These are phyloP conservation scores for Trypanosoma mega DNA, from an alignment of 208 protist genomes.

Conservation along the genomic window DNA sequence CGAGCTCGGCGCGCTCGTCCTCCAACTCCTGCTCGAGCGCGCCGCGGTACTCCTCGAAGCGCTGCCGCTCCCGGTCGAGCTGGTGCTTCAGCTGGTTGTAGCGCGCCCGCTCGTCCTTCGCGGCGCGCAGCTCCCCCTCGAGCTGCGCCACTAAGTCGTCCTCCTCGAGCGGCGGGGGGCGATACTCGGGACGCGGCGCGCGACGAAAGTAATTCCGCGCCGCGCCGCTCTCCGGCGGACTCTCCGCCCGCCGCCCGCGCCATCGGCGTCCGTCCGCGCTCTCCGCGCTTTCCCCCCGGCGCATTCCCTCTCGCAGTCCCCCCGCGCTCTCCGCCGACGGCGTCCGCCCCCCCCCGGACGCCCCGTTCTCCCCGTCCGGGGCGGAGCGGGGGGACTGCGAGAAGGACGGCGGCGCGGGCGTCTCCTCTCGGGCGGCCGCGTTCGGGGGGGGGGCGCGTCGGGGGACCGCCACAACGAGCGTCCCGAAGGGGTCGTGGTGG, in stretches of 20 bases:
- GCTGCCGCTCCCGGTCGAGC: constrained; percentile 77
- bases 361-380: too few species aligned
- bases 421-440: constrained; percentile 9
- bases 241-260: too few species aligned
- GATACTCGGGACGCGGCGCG: constrained; percentile 10
- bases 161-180: constrained; percentile 37
- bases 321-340: too few species aligned
- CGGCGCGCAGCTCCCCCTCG: constrained; percentile 68
- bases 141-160: constrained; percentile 70
- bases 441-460: constrained; percentile 64
- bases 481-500: constrained; percentile 71
- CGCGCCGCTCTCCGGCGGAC: too few species aligned
- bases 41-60: constrained; percentile 67
- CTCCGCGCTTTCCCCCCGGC: too few species aligned
- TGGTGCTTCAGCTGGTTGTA: constrained; percentile 57
- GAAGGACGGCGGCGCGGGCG: background rate
- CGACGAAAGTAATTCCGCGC: constrained; percentile 71
- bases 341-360: too few species aligned
- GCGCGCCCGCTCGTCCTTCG: constrained; percentile 72
- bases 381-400: too few species aligned
- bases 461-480: constrained; percentile 82
- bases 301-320: too few species aligned
- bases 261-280: too few species aligned
- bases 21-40: constrained; percentile 64
- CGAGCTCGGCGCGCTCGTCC: constrained; percentile 55